These are phyloP conservation scores for Vickermania spadyakhi DNA, from an alignment of 208 protist species.

Conservation along the genomic window DNA sequence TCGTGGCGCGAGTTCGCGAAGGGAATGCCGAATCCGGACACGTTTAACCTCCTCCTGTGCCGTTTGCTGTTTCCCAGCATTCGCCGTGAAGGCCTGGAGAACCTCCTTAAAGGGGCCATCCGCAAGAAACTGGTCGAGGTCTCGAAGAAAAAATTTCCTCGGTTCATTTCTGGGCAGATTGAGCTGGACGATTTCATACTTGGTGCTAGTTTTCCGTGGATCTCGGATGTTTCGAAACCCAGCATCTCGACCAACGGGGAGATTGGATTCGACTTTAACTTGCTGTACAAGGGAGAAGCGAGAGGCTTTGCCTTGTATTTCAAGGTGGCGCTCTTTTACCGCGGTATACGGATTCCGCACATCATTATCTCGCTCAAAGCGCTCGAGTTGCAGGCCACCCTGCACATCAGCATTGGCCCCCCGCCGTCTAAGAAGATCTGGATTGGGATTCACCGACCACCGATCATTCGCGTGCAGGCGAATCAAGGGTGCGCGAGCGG, in stretches of 20 bases:
- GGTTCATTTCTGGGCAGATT: constrained; percentile 50
- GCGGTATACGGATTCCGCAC: constrained; percentile 70
- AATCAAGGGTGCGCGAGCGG: constrained; percentile 42
- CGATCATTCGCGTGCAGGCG: constrained; percentile 42
- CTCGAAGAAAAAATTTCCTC: constrained; percentile 61
- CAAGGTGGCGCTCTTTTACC: constrained; percentile 51
- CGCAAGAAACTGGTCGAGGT: constrained; percentile 58
- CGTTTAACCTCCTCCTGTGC: constrained; percentile 58
- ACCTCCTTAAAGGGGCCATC: constrained; percentile 34
- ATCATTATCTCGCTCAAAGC: constrained; percentile 56
- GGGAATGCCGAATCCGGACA: constrained; percentile 47
- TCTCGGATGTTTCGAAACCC: constrained; percentile 58
- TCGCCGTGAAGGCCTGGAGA: constrained; percentile 28
- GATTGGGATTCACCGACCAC: constrained; percentile 56
- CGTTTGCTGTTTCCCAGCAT: constrained; percentile 80
- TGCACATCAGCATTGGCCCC: constrained; percentile 75
- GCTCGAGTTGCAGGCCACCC: constrained; percentile 35
- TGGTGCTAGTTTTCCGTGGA: constrained; percentile 51
- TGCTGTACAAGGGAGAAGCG: constrained; percentile 64
- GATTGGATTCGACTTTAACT: constrained; percentile 75
- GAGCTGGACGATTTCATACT: constrained; percentile 73
- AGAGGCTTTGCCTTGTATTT: constrained; percentile 57
- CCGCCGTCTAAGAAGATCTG: constrained; percentile 84
- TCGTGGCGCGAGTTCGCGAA: constrained; percentile 54
- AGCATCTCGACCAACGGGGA: constrained; percentile 54